phyloP scores from a whole-genome alignment of 1,284 basidiomycete genomes.

The Somion occarium region DNA sequence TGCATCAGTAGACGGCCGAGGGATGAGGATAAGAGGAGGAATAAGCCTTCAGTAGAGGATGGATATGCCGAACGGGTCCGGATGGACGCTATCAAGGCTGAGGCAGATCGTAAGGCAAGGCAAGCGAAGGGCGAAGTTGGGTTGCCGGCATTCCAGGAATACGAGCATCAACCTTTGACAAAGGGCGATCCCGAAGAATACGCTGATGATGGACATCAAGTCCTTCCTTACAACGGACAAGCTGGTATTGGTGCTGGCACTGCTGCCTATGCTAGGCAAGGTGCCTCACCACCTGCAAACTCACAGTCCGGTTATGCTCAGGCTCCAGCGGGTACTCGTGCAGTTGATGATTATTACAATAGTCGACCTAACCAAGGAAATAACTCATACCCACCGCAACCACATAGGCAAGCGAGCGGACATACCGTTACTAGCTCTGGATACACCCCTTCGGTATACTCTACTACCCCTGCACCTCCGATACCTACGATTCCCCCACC shows the following conservation, averaged over 20 bases:
- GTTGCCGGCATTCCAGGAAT: constrained; percentile 70
- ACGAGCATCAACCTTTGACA: constrained; percentile 56
- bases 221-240: constrained; percentile 27
- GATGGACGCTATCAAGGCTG: constrained; percentile 76
- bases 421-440: constrained; percentile 32
- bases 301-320: constrained; percentile 50
- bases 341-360: constrained; percentile 71
- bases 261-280: constrained; percentile 24
- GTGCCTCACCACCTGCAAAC: constrained; percentile 23
- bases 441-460: constrained; percentile 38
- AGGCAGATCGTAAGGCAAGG: constrained; percentile 71
- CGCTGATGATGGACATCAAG: constrained; percentile 50
- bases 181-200: constrained; percentile 30
- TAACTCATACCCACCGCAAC: constrained; percentile 35
- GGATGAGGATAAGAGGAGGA: constrained; percentile 28
- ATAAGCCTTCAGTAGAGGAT: constrained; percentile 24
- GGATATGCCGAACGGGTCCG: constrained; percentile 60
- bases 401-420: constrained; percentile 39
- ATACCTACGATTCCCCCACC: constrained; percentile 11
- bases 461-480: constrained; percentile 2
- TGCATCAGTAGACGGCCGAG: constrained; percentile 60
- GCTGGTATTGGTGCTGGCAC: constrained; percentile 21
- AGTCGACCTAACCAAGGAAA: constrained; percentile 29
- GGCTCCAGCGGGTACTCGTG: constrained; percentile 56
- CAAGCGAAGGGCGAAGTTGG: constrained; percentile 62